Base-by-base conservation (phyloP, 2,329 filamentous ascomycete genomes). In the Aspergillus persii region DNA sequence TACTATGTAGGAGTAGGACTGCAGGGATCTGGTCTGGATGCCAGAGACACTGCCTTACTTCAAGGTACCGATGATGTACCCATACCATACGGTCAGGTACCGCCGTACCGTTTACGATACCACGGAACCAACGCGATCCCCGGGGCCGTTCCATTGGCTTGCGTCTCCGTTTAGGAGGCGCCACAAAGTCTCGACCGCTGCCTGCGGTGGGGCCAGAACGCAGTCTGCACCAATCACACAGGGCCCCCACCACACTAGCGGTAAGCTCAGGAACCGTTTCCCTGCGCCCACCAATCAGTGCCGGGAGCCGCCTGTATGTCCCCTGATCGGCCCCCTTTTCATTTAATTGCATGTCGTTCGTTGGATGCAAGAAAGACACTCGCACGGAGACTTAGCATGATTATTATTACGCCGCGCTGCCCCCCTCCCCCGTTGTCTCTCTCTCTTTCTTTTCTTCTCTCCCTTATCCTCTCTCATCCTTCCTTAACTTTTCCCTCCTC, bases 281-380 rank as follows among this genome's bases (percentile, higher is more conserved):
- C 33, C 11, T 1, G 1, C 44, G 12, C 3, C 64, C 36, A 3
- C 36, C 66, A 68, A 68, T 68, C n/a, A 60, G 1, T 3, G 4
- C 6, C 3, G 8, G 3, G 8, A 11, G 23, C 33, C 12, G 3
- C 29, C 23, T 29, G 50, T n/a, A 47, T 33, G 30, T 57, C 63
- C 61, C 64, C 59, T 66, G 63, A 65, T 60, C 58, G 53, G 44
- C 57, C 63, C 66, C 63, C 61, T 66, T 64, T 66, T 65, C 59
- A 61, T 59, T 62, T 54, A 52, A 60, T 59, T 60, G 61, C 51
- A 23, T 50, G 29, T 23, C 9, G 44, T 47, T 12, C 44, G 44
- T 12, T 23, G 12, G 39, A 15, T 44, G n/a, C n/a, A 2, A 44
- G 39, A 4, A 3, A 4, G 9, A 27, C 8, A 26, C 8, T 23